These are phyloP conservation scores for Solanum ossicruentum DNA, from an alignment of 257 asterid species.

Conservation along the genomic window DNA sequence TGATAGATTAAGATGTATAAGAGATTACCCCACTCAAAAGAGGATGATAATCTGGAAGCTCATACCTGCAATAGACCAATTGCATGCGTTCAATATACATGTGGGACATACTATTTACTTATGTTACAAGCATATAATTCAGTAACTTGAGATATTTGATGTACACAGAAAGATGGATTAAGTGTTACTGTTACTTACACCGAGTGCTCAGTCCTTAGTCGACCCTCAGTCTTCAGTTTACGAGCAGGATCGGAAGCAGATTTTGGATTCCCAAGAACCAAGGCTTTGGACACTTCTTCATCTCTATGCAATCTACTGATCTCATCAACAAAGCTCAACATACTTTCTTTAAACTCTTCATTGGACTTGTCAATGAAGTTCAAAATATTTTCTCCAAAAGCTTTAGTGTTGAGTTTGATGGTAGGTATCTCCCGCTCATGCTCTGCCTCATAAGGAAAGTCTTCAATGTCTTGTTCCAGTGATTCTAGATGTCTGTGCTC, in stretches of 20 bases:
- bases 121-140: not conserved
- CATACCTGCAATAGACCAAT: slow-evolving; percentile 28
- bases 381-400: not conserved
- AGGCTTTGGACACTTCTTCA: slow-evolving; percentile 9
- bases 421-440: slow-evolving; percentile 23
- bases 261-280: slow-evolving; percentile 10
- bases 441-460: slow-evolving; percentile 1
- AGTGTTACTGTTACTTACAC: slow-evolving; percentile 25
- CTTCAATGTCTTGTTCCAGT: slow-evolving; percentile 24
- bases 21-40: slow-evolving; percentile 32
- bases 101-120: not conserved
- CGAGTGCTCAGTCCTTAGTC: slow-evolving; percentile 25
- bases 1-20: not conserved
- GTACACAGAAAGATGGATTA: not conserved
- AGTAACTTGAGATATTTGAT: not conserved
- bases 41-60: slow-evolving; percentile 50
- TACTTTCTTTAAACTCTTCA: slow-evolving; percentile 1
- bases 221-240: slow-evolving; percentile 2
- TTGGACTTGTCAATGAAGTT: not conserved
- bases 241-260: slow-evolving; percentile 11
- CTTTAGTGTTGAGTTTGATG: slow-evolving; percentile 12
- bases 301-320: not conserved
- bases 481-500: slow-evolving; percentile 11
- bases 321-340: not conserved
- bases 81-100: not conserved